Conservation (phyloP, 2,329 filamentous ascomycete species). For the Sporothrix dimorphospora region DNA sequence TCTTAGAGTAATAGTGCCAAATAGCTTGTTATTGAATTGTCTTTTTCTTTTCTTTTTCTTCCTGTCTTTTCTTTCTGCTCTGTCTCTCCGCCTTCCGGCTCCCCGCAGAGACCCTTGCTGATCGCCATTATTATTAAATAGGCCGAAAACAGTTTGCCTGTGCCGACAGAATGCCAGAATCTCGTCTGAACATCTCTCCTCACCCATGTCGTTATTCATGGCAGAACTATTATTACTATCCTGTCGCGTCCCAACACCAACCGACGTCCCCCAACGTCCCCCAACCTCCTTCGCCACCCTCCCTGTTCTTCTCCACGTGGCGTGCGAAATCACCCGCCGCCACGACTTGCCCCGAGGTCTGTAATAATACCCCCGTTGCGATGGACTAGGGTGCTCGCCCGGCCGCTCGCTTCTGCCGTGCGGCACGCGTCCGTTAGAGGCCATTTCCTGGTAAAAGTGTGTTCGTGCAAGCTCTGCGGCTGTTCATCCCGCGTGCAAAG, state of each 20-base stretch:
- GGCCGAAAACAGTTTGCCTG: background rate
- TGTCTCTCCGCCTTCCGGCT: background rate
- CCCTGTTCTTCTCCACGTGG: constrained; percentile 10
- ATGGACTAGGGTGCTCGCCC: background rate
- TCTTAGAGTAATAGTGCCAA: background rate
- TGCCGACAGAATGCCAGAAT: background rate
- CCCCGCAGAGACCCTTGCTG: background rate
- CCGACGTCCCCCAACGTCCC: constrained; percentile 5
- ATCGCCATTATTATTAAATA: constrained; percentile 11
- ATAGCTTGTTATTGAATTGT: background rate
- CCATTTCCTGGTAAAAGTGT: constrained; percentile 2
- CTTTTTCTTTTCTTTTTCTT: background rate
- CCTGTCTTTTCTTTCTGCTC: background rate
- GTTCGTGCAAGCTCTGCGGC: background rate
- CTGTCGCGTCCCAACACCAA: background rate
- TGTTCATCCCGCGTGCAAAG: background rate
- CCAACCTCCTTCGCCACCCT: background rate
- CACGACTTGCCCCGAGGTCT: background rate
- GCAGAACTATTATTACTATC: background rate
- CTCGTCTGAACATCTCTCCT: background rate
- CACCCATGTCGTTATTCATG: constrained; percentile 6
- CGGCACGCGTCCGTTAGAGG: background rate
- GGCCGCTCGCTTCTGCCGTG: background rate
- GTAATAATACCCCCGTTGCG: background rate
- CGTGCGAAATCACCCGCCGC: background rate